Percentiles rank a stretch among this genome's conserved stretches.
Evolutionary conservation across 441 rosid species (phyloP).

Genomic region (Eruca vesicaria): DNA sequence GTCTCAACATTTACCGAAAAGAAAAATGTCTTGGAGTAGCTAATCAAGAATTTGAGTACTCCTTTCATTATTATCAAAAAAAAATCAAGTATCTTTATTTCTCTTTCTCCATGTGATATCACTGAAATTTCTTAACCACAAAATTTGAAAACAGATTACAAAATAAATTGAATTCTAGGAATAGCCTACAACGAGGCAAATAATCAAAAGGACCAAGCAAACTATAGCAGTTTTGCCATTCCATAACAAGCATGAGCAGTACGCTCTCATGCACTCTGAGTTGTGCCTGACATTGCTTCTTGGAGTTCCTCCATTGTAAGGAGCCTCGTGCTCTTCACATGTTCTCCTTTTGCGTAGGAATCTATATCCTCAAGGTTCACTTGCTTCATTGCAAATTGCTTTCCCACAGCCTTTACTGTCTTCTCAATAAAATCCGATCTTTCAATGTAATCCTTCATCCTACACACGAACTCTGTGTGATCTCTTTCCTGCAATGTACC

Average conservation of each 20-base stretch:
- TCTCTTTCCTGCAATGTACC: slow-evolving; percentile 50
- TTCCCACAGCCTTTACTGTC: slow-evolving; percentile 50
- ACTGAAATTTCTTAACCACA: background rate
- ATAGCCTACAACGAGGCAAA: background rate
- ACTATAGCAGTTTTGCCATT: slow-evolving; percentile 2
- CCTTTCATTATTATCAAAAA: slow-evolving; percentile 6
- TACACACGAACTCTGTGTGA: slow-evolving; percentile 65
- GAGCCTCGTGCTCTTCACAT: slow-evolving; percentile 44
- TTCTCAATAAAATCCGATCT: slow-evolving; percentile 57
- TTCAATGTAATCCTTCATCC: slow-evolving; percentile 61
- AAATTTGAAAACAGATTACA: background rate
- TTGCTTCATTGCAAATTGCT: slow-evolving; percentile 50
- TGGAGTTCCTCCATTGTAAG: slow-evolving; percentile 53
- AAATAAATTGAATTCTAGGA: slow-evolving; percentile 2
- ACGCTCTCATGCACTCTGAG: slow-evolving; percentile 5
- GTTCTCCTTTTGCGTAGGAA: slow-evolving; percentile 23
- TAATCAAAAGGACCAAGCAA: slow-evolving; percentile 2
- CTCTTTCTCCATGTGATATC: slow-evolving; percentile 3
- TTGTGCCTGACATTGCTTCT: slow-evolving; percentile 32
- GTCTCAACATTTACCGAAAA: background rate
- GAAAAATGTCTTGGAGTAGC: background rate
- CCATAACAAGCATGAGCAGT: slow-evolving; percentile 8
- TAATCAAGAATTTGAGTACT: slow-evolving; percentile 5
- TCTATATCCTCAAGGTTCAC: slow-evolving; percentile 36
- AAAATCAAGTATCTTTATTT: background rate